Evolutionary conservation across 2,329 filamentous ascomycete genomes (phyloP).

Genomic region (Exophiala mesophila): DNA sequence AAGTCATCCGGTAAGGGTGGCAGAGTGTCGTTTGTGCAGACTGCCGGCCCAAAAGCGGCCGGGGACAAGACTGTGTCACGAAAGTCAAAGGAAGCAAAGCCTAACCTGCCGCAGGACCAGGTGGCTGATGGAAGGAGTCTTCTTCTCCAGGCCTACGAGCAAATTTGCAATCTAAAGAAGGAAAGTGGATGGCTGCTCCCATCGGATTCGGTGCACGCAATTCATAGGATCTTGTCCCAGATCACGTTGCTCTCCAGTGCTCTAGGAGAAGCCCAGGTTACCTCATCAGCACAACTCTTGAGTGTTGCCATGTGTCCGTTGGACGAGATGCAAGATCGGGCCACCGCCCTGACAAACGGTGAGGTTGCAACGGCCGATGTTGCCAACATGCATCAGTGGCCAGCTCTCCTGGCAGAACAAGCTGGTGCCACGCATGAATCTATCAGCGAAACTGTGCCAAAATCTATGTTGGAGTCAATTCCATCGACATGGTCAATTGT

Average conservation of each 20-base stretch:
- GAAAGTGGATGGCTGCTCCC: constrained; percentile 9
- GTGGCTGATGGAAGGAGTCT: constrained; percentile 12
- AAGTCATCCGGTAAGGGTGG: constrained; percentile 49
- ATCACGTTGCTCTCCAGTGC: constrained; percentile 24
- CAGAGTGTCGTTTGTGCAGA: constrained; percentile 23
- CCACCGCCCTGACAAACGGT: constrained; percentile 10
- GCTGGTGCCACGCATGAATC: not conserved
- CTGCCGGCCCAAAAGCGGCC: not conserved
- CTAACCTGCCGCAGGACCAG: not conserved
- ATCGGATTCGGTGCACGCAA: constrained; percentile 19
- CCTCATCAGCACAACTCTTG: constrained; percentile 20
- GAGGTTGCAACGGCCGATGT: constrained; percentile 13
- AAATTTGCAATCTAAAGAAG: constrained; percentile 7
- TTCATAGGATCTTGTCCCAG: constrained; percentile 19
- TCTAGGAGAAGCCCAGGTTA: constrained; percentile 18
- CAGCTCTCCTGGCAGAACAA: constrained; percentile 2
- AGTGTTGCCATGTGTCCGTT: constrained; percentile 17
- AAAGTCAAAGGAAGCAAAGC: constrained; percentile 1
- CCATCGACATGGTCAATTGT: constrained; percentile 79
- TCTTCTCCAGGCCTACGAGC: constrained; percentile 16
- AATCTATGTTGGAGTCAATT: constrained; percentile 80
- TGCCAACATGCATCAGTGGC: constrained; percentile 10
- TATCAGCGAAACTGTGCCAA: constrained; percentile 46
- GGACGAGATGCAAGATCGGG: constrained; percentile 16
- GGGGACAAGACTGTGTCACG: not conserved